A percentile compares a stretch with the other conserved stretches of the same genome.
phyloP scores from a whole-genome alignment of 164 flowering plant genomes.

The Cinnamomum micranthum region DNA sequence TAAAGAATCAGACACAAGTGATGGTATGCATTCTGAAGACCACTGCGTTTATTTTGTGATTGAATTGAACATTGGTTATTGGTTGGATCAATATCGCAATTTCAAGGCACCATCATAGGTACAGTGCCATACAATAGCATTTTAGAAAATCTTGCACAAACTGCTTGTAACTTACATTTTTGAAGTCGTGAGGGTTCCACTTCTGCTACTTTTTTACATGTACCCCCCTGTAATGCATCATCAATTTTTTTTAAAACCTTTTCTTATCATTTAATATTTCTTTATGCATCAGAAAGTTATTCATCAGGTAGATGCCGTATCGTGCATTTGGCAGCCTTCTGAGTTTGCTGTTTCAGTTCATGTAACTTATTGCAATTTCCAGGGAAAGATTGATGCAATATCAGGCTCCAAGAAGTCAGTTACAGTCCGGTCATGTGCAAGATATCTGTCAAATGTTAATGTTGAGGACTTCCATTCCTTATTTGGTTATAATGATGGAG shows the following conservation, averaged over 20 bases:
- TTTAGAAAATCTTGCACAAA: too few species aligned
- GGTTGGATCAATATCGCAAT: too few species aligned
- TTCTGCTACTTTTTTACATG: background rate
- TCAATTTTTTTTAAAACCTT: background rate
- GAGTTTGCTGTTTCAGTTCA: background rate
- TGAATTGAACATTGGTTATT: too few species aligned
- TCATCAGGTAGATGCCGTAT: background rate
- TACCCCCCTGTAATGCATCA: background rate
- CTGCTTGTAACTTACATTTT: too few species aligned
- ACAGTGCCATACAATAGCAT: too few species aligned
- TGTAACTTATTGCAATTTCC: background rate
- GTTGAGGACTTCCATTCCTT: slow-evolving; percentile 19
- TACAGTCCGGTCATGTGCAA: slow-evolving; percentile 17
- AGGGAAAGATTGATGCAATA: slow-evolving; percentile 23
- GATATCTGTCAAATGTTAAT: slow-evolving; percentile 13
- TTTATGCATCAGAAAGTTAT: background rate
- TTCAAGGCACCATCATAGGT: too few species aligned
- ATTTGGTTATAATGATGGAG: slow-evolving; percentile 21
- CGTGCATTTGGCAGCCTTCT: background rate
- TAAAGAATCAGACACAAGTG: too few species aligned
- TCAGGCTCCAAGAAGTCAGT: slow-evolving; percentile 15
- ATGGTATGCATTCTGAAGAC: too few species aligned
- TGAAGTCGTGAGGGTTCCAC: background rate
- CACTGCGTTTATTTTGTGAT: too few species aligned
- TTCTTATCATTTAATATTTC: background rate